A percentile compares a stretch with the other conserved stretches of the same genome.
These are phyloP conservation scores for Rhizopogon vulgaris DNA, from an alignment of 768 basidiomycete genomes.

Conservation along the genomic window DNA sequence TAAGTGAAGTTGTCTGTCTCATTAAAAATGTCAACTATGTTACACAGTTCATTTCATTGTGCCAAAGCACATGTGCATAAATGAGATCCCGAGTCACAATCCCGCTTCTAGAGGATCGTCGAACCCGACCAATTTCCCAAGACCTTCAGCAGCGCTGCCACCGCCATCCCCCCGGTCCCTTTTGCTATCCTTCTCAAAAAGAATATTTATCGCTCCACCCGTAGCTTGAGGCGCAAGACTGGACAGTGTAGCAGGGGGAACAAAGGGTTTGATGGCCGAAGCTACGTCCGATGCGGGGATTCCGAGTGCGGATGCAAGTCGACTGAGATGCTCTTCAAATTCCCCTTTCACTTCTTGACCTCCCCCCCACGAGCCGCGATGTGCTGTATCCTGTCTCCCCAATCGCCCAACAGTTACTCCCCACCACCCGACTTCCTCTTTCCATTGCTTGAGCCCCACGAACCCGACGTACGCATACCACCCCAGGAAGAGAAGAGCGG, in stretches of 20 bases:
- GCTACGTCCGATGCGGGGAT: constrained; percentile 57
- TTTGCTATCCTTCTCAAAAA: constrained; percentile 10
- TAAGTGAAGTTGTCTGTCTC: too few relatives aligned
- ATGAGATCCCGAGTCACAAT: background rate
- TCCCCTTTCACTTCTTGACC: constrained; percentile 11
- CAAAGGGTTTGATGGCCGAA: constrained; percentile 51
- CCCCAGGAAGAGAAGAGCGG: constrained; percentile 35
- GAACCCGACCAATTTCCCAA: constrained; percentile 41
- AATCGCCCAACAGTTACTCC: constrained; percentile 5
- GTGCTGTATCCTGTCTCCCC: constrained; percentile 6
- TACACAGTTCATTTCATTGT: too few relatives aligned
- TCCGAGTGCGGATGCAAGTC: constrained; percentile 56
- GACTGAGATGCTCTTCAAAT: constrained; percentile 53
- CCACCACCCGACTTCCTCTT: constrained; percentile 60
- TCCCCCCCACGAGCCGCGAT: constrained; percentile 2
- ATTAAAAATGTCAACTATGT: too few relatives aligned
- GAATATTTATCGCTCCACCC: constrained; percentile 35
- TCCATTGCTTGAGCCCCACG: constrained; percentile 37
- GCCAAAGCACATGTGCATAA: too few relatives aligned
- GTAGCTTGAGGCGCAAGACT: constrained; percentile 44
- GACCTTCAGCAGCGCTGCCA: constrained; percentile 24
- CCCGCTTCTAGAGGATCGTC: constrained; percentile 29
- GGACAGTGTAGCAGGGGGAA: constrained; percentile 56
- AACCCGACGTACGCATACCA: constrained; percentile 48
- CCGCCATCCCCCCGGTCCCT: background rate